phyloP scores from a whole-genome alignment of 2,329 filamentous ascomycete species.

The Botrytis pseudocinerea region DNA sequence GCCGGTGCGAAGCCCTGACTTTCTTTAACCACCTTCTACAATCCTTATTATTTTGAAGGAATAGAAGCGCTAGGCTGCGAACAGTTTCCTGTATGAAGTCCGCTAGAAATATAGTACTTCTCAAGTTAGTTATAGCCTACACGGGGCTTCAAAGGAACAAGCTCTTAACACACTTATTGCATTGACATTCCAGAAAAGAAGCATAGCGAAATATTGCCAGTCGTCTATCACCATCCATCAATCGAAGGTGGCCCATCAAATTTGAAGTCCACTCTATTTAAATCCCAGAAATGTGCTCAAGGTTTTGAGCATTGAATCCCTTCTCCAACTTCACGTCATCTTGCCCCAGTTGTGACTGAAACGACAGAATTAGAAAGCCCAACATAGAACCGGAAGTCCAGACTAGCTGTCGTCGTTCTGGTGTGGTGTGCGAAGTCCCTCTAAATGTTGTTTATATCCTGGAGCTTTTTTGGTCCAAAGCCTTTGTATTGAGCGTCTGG shows the following conservation, averaged over 20 bases:
- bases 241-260: slow-evolving; percentile 45
- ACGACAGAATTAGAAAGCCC: not conserved
- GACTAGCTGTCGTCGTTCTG: not conserved
- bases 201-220: slow-evolving; percentile 46
- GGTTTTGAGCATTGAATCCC: slow-evolving; percentile 8
- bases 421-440: no score
- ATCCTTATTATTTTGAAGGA: not conserved
- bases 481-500: no score
- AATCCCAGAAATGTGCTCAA: slow-evolving; percentile 14
- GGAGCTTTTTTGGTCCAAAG: no score
- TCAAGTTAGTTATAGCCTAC: not conserved
- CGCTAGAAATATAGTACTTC: not conserved
- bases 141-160: rapidly evolving
- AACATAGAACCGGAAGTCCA: not conserved
- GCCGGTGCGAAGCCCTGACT: not conserved
- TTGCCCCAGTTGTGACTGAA: not conserved
- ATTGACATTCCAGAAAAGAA: slow-evolving; percentile 27
- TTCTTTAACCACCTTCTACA: not conserved
- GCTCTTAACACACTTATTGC: not conserved
- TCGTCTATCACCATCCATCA: slow-evolving; percentile 43
- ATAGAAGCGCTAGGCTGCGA: not conserved
- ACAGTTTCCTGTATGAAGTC: slow-evolving; percentile 9
- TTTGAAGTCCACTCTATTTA: slow-evolving; percentile 41
- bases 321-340: not conserved
- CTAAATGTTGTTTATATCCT: no score